Percentiles rank a stretch among this genome's conserved stretches.
These are phyloP conservation scores for Croton laevigatus DNA, from an alignment of 441 rosid genomes.

Conservation along the genomic window DNA sequence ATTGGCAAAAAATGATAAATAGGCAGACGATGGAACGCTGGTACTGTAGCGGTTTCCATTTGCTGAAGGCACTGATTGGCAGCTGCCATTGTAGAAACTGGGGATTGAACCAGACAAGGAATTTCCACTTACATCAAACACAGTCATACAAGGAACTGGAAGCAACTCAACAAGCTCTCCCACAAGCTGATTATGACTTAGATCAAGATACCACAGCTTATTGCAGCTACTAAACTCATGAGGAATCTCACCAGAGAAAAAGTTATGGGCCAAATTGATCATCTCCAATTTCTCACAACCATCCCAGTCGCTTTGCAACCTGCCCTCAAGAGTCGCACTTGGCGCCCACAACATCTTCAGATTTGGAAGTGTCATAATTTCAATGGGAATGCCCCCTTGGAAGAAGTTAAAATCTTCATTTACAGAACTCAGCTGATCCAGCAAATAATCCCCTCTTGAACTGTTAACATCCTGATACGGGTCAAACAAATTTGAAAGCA, in stretches of 20 bases:
- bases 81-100: conserved; percentile 29
- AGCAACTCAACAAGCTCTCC: conserved; percentile 46
- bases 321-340: conserved; percentile 42
- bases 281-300: conserved; percentile 50
- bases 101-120: conserved; percentile 49
- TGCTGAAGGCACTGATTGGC: conserved; percentile 26
- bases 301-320: conserved; percentile 42
- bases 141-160: conserved; percentile 52
- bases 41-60: conserved; percentile 15
- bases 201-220: conserved; percentile 44
- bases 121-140: conserved; percentile 54
- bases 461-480: conserved; percentile 27
- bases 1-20: conserved; percentile 35
- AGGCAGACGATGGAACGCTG: conserved; percentile 35
- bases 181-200: conserved; percentile 43
- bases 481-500: conserved; percentile 47
- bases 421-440: conserved; percentile 22
- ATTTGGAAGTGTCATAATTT: conserved; percentile 41
- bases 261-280: conserved; percentile 50
- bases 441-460: conserved; percentile 24
- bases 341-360: conserved; percentile 61
- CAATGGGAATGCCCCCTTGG: conserved; percentile 45
- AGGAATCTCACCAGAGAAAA: conserved; percentile 42
- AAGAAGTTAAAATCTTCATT: conserved; percentile 52
- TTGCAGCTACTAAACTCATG: conserved; percentile 34